Evolutionary conservation across 805 yeast genomes (phyloP).

Genomic region (Suhomyces xylopsoci): DNA sequence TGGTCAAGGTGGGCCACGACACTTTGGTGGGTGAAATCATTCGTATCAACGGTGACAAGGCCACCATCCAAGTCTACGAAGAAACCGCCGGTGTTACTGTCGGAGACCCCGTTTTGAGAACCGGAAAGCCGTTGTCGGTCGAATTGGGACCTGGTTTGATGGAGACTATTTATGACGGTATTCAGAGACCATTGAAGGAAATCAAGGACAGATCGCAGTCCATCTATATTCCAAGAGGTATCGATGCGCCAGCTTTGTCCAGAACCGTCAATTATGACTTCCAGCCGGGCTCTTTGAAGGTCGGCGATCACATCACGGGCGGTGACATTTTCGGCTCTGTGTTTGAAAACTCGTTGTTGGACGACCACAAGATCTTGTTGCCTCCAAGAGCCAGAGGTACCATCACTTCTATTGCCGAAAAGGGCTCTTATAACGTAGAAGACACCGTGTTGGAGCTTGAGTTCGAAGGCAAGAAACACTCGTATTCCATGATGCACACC

Average conservation of each 20-base stretch:
- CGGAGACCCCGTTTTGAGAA: slow-evolving; percentile 97
- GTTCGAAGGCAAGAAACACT: slow-evolving; percentile 79
- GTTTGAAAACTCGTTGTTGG: slow-evolving; percentile 87
- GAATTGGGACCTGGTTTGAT: slow-evolving; percentile 99
- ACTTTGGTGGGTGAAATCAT: slow-evolving; percentile 97
- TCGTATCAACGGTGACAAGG: slow-evolving; percentile 93
- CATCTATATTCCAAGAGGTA: slow-evolving; percentile 98
- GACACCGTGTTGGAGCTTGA: slow-evolving; percentile 91
- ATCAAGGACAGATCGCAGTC: slow-evolving; percentile 85
- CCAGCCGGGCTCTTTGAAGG: slow-evolving; percentile 72
- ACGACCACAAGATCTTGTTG: slow-evolving; percentile 88
- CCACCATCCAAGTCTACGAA: slow-evolving; percentile 98
- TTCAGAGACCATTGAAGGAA: slow-evolving; percentile 96
- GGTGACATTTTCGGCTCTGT: slow-evolving; percentile 96
- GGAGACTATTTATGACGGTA: slow-evolving; percentile 99
- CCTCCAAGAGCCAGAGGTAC: slow-evolving; percentile 99
- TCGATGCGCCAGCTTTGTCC: slow-evolving; percentile 91
- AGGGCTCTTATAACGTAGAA: slow-evolving; percentile 89
- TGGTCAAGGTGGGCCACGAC: slow-evolving; percentile 97
- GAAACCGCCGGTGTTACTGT: slow-evolving; percentile 99
- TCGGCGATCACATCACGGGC: slow-evolving; percentile 97
- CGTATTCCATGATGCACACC: slow-evolving; percentile 92
- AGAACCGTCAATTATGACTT: slow-evolving; percentile 83
- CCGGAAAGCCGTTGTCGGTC: slow-evolving; percentile 98
- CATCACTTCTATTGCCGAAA: slow-evolving; percentile 79